Percentiles rank a stretch among this genome's conserved stretches.
phyloP scores from a whole-genome alignment of 305 asterid species.

The Solanum aculeatissimum region DNA sequence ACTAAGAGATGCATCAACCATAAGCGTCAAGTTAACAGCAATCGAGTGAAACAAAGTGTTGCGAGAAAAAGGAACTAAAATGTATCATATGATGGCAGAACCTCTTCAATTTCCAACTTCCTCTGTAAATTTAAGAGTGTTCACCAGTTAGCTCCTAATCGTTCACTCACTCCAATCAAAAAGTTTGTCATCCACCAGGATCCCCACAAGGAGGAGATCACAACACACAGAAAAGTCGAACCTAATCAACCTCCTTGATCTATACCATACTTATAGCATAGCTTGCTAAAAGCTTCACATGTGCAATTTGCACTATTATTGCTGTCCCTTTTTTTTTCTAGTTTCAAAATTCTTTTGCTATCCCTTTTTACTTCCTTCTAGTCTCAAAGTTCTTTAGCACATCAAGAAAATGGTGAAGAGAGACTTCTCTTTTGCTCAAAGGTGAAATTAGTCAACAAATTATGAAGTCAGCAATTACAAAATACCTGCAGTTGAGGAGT shows the following conservation, averaged over 20 bases:
- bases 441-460: background rate
- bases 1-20: background rate
- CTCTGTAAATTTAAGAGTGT: background rate
- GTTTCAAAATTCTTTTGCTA: background rate
- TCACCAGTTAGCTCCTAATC: background rate
- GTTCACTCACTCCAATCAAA: background rate
- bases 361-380: background rate
- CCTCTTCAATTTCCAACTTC: background rate
- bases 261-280: background rate
- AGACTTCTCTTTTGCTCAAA: background rate
- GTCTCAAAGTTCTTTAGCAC: background rate
- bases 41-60: background rate
- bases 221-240: background rate
- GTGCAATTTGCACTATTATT: background rate
- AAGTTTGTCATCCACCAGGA: background rate
- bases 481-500: background rate
- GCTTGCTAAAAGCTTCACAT: background rate
- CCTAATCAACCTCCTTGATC: background rate
- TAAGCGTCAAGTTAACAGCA: background rate
- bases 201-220: background rate
- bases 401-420: background rate
- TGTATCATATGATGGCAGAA: background rate
- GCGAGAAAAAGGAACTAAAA: background rate
- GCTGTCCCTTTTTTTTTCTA: background rate
- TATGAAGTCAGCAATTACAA: background rate